Base-by-base conservation (phyloP, 1,139 yeast genomes). In the Scheffersomyces stambukii region DNA sequence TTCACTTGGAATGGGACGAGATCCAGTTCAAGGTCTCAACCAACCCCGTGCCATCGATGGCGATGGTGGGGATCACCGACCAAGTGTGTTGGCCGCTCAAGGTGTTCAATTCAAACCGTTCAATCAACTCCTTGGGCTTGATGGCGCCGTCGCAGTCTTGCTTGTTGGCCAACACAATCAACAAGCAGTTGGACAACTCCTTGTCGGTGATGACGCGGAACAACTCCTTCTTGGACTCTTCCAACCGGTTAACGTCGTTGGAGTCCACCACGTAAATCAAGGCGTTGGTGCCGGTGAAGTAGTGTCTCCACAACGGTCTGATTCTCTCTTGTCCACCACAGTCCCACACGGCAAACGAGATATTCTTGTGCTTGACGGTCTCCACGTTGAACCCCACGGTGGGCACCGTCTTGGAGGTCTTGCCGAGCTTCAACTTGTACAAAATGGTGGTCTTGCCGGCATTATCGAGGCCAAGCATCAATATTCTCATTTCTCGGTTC, bases 351-450 rank as follows among this genome's bases (percentile, higher is more conserved):
- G 91, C 91, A 67, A 88, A 86, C 36, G 84, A 78, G 37, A 88
- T 80, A 54, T 85, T 85, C 55, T 82, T 84, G 56, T 82, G 89
- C 37, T 83, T 79, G 43, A 89, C 88, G 6, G 95, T 85, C 57
- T 89, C 96, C 33, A 88, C 95, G 57, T 88, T 88, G 62, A 85
- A 89, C 2, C 96, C 96, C 16, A 88, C 96, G 0, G 96, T 89
- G 15, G 96, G 96, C 5, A 85, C 94, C 1, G 95, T 84, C 28
- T 83, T 77, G 39, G 81, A 77, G 27, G 84, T 73, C 51, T 80
- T 81, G 31, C 86, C 86, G 35, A 81, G 63, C 53, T 83, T 81
- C 44, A 82, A 62, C 52, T 81, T 79, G 60, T 80, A 81, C 33
- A 81, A 65, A 36, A 81, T 79, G 19, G 82, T 84, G 9, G 96